Conservation (phyloP, 2,329 filamentous ascomycete species). For the Arthrobotrys megalospora region DNA sequence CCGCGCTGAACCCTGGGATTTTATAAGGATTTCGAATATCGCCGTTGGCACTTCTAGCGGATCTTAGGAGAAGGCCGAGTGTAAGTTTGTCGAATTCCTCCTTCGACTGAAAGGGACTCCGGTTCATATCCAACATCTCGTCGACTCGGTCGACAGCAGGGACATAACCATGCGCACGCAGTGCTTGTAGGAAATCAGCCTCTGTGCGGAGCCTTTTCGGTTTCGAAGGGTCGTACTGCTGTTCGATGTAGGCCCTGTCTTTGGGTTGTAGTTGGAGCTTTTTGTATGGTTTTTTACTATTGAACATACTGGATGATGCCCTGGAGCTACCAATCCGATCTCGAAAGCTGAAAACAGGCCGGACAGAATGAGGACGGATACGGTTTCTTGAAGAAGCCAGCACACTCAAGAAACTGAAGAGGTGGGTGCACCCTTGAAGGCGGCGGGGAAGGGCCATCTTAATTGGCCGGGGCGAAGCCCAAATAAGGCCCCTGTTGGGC, state of each 20-base stretch:
- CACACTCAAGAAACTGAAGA: conserved; percentile 41
- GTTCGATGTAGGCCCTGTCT: conserved; percentile 21
- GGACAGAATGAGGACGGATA: not conserved
- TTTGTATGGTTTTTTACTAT: not conserved
- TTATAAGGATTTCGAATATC: conserved; percentile 54
- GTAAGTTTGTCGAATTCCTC: conserved; percentile 55
- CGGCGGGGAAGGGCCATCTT: conserved; percentile 30
- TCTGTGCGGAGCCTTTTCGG: conserved; percentile 44
- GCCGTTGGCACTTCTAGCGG: conserved; percentile 39
- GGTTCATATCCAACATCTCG: conserved; percentile 51
- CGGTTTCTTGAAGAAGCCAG: conserved; percentile 36
- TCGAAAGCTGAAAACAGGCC: not conserved
- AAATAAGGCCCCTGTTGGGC: too few species aligned
- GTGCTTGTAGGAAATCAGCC: conserved; percentile 11
- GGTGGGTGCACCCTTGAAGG: conserved; percentile 15
- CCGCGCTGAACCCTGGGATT: conserved; percentile 15
- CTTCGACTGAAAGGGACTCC: conserved; percentile 38
- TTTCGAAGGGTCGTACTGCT: not conserved
- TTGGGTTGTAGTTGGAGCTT: conserved; percentile 3
- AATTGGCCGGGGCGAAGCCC: not conserved
- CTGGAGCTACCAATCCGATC: not conserved
- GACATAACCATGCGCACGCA: conserved; percentile 38
- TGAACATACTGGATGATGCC: not conserved
- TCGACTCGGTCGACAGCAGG: conserved; percentile 50
- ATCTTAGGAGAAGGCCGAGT: conserved; percentile 40